Percentiles rank a stretch among this genome's conserved stretches.
These are phyloP conservation scores for Zea mays DNA, from an alignment of 176 grass and related monocot genomes.

Conservation along the genomic window Zm-B73-REFERENCE-NAM-5.0 NC_050096.1:41807001-41807500, in stretches of 20 bases:
- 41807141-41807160: not conserved
- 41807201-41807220: not conserved
- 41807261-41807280: not conserved
- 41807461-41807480: not conserved
- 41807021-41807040: slow-evolving; percentile 95
- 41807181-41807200: not conserved
- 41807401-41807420: slow-evolving; percentile 99
- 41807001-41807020: slow-evolving; percentile 76
- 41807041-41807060: slow-evolving; percentile 98
- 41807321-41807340: slow-evolving; percentile 84
- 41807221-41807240: not conserved
- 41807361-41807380: slow-evolving; percentile 66
- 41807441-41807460: slow-evolving; percentile 28
- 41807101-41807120: slow-evolving; percentile 3
- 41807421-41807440: slow-evolving; percentile 95
- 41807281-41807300: slow-evolving; percentile 6
- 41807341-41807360: slow-evolving; percentile 66
- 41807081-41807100: slow-evolving; percentile 30
- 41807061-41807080: slow-evolving; percentile 98
- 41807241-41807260: slow-evolving; percentile 18
- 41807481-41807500: slow-evolving; percentile 3
- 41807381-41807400: slow-evolving; percentile 92
- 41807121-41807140: not conserved
- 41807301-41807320: slow-evolving; percentile 81
- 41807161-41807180: not conserved